Percentiles rank a stretch among this genome's conserved stretches.
Evolutionary conservation across 1,139 yeast species (phyloP).

Genomic region (Pichia sp.): DNA sequence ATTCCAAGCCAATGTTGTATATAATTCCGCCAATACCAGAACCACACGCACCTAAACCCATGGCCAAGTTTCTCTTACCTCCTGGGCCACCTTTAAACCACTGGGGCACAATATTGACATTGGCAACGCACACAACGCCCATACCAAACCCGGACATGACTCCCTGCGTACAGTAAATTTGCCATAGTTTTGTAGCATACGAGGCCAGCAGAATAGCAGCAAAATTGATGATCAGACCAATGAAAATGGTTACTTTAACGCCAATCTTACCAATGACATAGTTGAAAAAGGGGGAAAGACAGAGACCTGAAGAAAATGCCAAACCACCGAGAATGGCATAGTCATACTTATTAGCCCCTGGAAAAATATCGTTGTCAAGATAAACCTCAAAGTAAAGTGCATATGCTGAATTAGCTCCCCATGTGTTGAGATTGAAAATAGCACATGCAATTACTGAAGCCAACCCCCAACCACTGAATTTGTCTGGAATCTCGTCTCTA

Average conservation of each 20-base stretch:
- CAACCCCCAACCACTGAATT: slow-evolving; percentile 39
- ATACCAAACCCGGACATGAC: slow-evolving; percentile 45
- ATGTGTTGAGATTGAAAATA: slow-evolving; percentile 37
- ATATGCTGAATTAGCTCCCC: slow-evolving; percentile 58
- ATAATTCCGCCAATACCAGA: slow-evolving; percentile 61
- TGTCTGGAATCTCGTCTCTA: slow-evolving; percentile 22
- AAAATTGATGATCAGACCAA: slow-evolving; percentile 40
- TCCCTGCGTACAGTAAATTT: slow-evolving; percentile 48
- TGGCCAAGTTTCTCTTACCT: slow-evolving; percentile 46
- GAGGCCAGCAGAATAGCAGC: slow-evolving; percentile 47
- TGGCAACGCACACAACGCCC: slow-evolving; percentile 44
- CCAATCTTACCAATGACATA: slow-evolving; percentile 37
- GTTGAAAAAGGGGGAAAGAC: slow-evolving; percentile 37
- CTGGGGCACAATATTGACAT: slow-evolving; percentile 47
- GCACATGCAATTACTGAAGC: slow-evolving; percentile 32
- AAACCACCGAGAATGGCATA: slow-evolving; percentile 55
- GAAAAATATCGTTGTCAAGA: slow-evolving; percentile 33
- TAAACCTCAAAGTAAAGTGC: slow-evolving; percentile 51
- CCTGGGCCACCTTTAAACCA: slow-evolving; percentile 41
- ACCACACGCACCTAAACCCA: slow-evolving; percentile 54
- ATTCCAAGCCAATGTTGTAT: slow-evolving; percentile 41
- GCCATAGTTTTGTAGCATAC: slow-evolving; percentile 42
- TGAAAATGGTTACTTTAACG: slow-evolving; percentile 27
- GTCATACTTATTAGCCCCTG: slow-evolving; percentile 42
- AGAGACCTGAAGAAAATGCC: slow-evolving; percentile 39